Conservation (phyloP, 148 eudicot species). For the Salicornia ramosissima region DNA sequence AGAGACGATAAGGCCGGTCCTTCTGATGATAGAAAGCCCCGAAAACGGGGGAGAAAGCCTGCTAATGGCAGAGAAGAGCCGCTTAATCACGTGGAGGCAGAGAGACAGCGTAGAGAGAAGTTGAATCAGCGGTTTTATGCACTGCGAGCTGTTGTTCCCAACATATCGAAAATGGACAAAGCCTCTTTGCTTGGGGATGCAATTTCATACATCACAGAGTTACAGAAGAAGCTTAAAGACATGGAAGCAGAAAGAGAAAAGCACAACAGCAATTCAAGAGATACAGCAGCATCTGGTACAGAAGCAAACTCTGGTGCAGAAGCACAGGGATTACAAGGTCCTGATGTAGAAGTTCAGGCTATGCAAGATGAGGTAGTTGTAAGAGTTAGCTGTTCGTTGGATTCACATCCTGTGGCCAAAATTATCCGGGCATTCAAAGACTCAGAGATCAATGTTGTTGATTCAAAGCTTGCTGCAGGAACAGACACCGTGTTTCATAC, state of each 20-base stretch:
- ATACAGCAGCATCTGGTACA: constrained; percentile 25
- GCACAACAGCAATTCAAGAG: constrained; percentile 30
- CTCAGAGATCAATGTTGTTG: constrained; percentile 39
- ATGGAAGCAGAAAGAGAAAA: constrained; percentile 63
- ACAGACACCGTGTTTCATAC: constrained; percentile 65
- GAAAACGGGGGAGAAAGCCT: constrained; percentile 42
- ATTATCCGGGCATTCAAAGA: constrained; percentile 60
- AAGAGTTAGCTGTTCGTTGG: constrained; percentile 55
- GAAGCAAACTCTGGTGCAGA: constrained; percentile 38
- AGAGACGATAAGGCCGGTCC: constrained; percentile 37
- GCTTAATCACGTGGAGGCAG: constrained; percentile 88
- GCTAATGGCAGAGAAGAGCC: constrained; percentile 49
- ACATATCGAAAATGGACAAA: constrained; percentile 90
- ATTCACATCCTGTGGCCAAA: constrained; percentile 62
- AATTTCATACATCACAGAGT: constrained; percentile 73
- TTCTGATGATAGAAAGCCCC: constrained; percentile 36
- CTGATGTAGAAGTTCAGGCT: constrained; percentile 48
- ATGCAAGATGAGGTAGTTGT: constrained; percentile 49
- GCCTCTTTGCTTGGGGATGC: constrained; percentile 93
- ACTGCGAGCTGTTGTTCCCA: constrained; percentile 81
- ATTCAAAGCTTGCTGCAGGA: constrained; percentile 54
- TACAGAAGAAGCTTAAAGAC: constrained; percentile 70
- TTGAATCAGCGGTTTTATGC: constrained; percentile 90
- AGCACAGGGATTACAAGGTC: constrained; percentile 16
- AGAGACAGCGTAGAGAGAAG: constrained; percentile 81